A percentile compares a stretch with the other conserved stretches of the same genome.
These are phyloP conservation scores for Citeromyces siamensis DNA, from an alignment of 1,139 yeast species.

Conservation along the genomic window DNA sequence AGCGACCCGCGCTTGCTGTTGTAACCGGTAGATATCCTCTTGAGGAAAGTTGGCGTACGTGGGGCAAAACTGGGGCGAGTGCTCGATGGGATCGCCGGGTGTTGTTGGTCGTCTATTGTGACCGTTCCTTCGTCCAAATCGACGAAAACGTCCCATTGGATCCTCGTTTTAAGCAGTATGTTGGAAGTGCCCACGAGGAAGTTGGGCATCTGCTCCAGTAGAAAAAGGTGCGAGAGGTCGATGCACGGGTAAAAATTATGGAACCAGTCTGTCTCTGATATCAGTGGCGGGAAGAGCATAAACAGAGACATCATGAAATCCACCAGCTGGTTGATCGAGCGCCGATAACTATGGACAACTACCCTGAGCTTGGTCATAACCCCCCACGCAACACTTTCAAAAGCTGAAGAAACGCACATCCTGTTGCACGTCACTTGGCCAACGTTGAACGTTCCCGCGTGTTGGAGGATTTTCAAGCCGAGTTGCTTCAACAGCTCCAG, in stretches of 20 bases:
- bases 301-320: constrained; percentile 31
- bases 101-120: constrained; percentile 20
- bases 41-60: neutral
- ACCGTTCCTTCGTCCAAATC: constrained; percentile 29
- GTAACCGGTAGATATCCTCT: neutral
- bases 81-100: constrained; percentile 9
- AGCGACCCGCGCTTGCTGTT: neutral
- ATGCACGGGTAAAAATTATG: constrained; percentile 33
- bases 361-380: constrained; percentile 35
- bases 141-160: constrained; percentile 35
- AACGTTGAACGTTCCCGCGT: neutral
- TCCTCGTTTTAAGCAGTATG: constrained; percentile 30
- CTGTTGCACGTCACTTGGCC: constrained; percentile 6
- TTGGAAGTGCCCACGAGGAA: constrained; percentile 45
- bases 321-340: constrained; percentile 33
- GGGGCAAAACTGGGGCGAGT: neutral
- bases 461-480: neutral
- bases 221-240: constrained; percentile 37
- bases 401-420: neutral
- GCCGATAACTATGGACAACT: constrained; percentile 35
- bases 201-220: constrained; percentile 28
- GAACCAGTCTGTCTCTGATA: constrained; percentile 20
- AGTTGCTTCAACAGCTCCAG: constrained; percentile 3
- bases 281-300: constrained; percentile 33
- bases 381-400: constrained; percentile 17